A percentile compares a stretch with the other conserved stretches of the same genome.
These are phyloP conservation scores for Mycena floridula DNA, from an alignment of 768 basidiomycete genomes.

Conservation along the genomic window DNA sequence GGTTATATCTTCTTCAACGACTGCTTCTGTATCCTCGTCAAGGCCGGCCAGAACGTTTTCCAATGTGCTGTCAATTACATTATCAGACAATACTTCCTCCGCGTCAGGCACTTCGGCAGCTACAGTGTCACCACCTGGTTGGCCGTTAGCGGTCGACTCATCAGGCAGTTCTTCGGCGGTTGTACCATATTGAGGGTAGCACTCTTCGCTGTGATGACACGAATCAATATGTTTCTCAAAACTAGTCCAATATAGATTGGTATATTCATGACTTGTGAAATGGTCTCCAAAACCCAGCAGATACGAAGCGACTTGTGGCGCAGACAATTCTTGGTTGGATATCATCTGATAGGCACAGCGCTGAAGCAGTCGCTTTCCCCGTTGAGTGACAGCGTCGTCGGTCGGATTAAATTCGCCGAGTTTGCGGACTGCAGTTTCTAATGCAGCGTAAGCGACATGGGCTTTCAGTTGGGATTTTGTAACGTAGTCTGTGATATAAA, in stretches of 20 bases:
- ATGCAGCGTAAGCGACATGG: constrained; percentile 32
- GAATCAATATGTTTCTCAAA: constrained; percentile 10
- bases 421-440: constrained; percentile 17
- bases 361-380: constrained; percentile 16
- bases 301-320: constrained; percentile 20
- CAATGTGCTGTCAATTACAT: background rate
- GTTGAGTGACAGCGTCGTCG: background rate
- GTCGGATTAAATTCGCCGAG: constrained; percentile 8
- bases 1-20: background rate
- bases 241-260: constrained; percentile 15
- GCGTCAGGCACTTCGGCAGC: background rate
- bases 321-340: constrained; percentile 20
- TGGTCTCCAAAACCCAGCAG: constrained; percentile 20
- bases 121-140: background rate
- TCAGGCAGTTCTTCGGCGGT: constrained; percentile 7
- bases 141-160: background rate
- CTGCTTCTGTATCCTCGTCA: background rate
- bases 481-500: constrained; percentile 31
- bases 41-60: background rate
- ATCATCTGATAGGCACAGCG: constrained; percentile 21
- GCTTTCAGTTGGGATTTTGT: constrained; percentile 24
- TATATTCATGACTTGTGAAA: constrained; percentile 19
- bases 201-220: background rate
- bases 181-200: background rate
- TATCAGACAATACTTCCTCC: background rate